These are phyloP conservation scores for Alternaria triticimaculans DNA, from an alignment of 2,329 filamentous ascomycete species.

Conservation along the genomic window DNA sequence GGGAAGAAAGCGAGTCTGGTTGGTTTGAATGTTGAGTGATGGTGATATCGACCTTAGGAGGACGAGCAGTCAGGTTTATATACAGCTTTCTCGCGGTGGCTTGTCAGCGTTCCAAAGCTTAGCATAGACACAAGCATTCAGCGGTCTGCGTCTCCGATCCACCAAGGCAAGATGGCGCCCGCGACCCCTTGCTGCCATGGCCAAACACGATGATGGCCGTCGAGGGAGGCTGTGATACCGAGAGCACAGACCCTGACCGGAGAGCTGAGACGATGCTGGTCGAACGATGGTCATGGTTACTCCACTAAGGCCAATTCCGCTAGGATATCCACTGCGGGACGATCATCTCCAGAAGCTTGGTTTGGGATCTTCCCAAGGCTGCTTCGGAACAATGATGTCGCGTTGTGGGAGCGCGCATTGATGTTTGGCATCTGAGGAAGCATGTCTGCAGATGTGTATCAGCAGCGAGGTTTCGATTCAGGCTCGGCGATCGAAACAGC, in stretches of 20 bases:
- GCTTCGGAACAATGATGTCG: slow-evolving; percentile 27
- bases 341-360: slow-evolving; percentile 28
- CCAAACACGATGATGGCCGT: slow-evolving; percentile 19
- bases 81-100: slow-evolving; percentile 17
- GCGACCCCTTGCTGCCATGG: slow-evolving; percentile 15
- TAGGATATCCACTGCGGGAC: slow-evolving; percentile 23
- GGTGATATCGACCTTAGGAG: slow-evolving; percentile 30
- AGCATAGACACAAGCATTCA: slow-evolving; percentile 38
- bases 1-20: slow-evolving; percentile 36
- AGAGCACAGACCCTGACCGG: slow-evolving; percentile 19
- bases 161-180: slow-evolving; percentile 6
- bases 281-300: slow-evolving; percentile 27
- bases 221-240: slow-evolving; percentile 29
- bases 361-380: slow-evolving; percentile 7
- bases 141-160: slow-evolving; percentile 8
- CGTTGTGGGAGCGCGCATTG: slow-evolving; percentile 30
- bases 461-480: slow-evolving; percentile 29
- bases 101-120: slow-evolving; percentile 33
- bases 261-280: slow-evolving; percentile 36
- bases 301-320: slow-evolving; percentile 11
- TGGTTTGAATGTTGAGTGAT: slow-evolving; percentile 20
- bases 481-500: slow-evolving; percentile 37
- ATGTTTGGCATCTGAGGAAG: slow-evolving; percentile 39
- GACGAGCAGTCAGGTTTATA: slow-evolving; percentile 32
- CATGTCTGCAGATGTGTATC: slow-evolving; percentile 30